phyloP scores from a whole-genome alignment of 2,329 filamentous ascomycete genomes.

The Chaetomium sp. region DNA sequence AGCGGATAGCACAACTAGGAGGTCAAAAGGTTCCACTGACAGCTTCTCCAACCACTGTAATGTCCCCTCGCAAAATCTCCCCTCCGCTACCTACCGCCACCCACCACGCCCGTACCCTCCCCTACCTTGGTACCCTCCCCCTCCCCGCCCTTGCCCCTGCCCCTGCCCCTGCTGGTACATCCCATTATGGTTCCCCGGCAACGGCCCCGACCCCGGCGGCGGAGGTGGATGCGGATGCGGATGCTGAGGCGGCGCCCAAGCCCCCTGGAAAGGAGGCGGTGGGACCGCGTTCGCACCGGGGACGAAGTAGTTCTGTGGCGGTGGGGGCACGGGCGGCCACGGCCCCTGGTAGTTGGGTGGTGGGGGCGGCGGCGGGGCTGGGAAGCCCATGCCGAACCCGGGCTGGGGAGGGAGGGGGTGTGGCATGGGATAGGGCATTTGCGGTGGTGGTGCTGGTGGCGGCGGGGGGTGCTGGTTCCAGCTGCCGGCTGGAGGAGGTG shows the following conservation, averaged over 20 bases:
- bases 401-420: conserved; percentile 23
- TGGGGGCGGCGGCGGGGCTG: conserved; percentile 38
- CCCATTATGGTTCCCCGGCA: conserved; percentile 22
- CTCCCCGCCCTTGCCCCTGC: conserved; percentile 36
- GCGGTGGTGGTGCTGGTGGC: conserved; percentile 4
- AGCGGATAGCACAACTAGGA: neutral
- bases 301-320: conserved; percentile 23
- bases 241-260: conserved; percentile 27
- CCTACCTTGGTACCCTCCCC: conserved; percentile 37
- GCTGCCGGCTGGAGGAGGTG: conserved; percentile 30
- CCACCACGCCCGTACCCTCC: conserved; percentile 38
- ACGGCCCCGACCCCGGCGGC: conserved; percentile 23
- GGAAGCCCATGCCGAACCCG: conserved; percentile 26
- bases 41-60: neutral
- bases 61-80: neutral
- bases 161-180: conserved; percentile 33
- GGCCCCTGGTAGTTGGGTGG: conserved; percentile 44
- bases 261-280: conserved; percentile 30
- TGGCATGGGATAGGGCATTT: conserved; percentile 34
- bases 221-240: conserved; percentile 28
- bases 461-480: conserved; percentile 21
- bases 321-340: conserved; percentile 47
- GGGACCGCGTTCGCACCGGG: conserved; percentile 22
- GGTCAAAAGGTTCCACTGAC: neutral
- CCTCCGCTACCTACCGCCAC: conserved; percentile 22